Percentiles rank a stretch among this genome's conserved stretches.
phyloP scores from a whole-genome alignment of 1,139 yeast genomes.

The Sugiyamaella novakii region DNA sequence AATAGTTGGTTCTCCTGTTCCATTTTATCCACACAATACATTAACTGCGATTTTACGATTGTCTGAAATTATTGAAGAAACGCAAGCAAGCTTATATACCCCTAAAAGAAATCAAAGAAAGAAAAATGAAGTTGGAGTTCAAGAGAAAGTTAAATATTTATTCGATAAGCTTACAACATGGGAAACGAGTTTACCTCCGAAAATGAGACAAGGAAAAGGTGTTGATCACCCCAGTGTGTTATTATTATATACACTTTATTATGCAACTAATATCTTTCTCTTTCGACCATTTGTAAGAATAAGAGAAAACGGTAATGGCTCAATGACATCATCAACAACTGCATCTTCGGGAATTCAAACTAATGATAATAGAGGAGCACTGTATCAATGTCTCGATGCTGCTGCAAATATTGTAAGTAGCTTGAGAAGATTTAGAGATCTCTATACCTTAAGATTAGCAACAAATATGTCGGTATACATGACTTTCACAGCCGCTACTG shows the following conservation, averaged over 20 bases:
- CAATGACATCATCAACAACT: too few relatives aligned
- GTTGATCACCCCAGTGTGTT: slow-evolving; percentile 30
- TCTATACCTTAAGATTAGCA: slow-evolving; percentile 30
- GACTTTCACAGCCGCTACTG: slow-evolving; percentile 34
- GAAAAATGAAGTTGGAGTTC: slow-evolving; percentile 12
- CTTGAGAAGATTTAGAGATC: slow-evolving; percentile 22
- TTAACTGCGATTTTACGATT: slow-evolving; percentile 23
- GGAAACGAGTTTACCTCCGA: slow-evolving; percentile 29
- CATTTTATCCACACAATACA: slow-evolving; percentile 25
- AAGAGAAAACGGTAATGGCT: too few relatives aligned
- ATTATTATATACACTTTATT: slow-evolving; percentile 30
- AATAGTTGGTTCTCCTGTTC: slow-evolving; percentile 20
- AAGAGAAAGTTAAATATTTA: slow-evolving; percentile 16
- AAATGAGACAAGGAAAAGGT: slow-evolving; percentile 21
- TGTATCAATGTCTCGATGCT: slow-evolving; percentile 20
- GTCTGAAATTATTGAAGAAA: slow-evolving; percentile 26
- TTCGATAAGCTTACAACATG: slow-evolving; percentile 28
- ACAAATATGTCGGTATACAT: slow-evolving; percentile 33
- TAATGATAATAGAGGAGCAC: slow-evolving; percentile 14
- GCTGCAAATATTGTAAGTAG: slow-evolving; percentile 20
- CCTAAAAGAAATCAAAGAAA: slow-evolving; percentile 20
- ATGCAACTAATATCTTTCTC: slow-evolving; percentile 30
- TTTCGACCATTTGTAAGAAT: slow-evolving; percentile 30
- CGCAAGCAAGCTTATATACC: slow-evolving; percentile 20
- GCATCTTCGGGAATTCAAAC: slow-evolving; percentile 5